Conservation (phyloP, 176 grass and related monocot species). For the Aegilops longissima region DNA sequence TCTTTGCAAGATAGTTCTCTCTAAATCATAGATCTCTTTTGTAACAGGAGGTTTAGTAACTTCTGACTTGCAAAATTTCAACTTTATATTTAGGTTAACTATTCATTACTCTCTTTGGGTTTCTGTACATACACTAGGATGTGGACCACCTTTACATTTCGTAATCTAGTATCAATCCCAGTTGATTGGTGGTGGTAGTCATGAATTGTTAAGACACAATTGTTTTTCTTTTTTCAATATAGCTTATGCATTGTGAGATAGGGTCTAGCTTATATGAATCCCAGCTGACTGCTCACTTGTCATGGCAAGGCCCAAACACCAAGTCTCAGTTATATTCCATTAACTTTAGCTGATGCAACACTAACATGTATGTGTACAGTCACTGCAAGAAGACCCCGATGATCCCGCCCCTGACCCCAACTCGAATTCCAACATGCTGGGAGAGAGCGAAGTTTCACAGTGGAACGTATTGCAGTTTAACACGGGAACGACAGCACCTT, state of each 20-base stretch:
- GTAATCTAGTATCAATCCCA: background rate
- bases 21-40: background rate
- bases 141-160: background rate
- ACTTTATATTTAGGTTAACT: background rate
- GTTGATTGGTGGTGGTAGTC: background rate
- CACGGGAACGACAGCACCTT: slow-evolving; percentile 79
- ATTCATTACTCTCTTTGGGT: background rate
- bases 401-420: slow-evolving; percentile 42
- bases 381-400: slow-evolving; percentile 63
- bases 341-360: slow-evolving; percentile 21
- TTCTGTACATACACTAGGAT: slow-evolving; percentile 17
- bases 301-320: background rate
- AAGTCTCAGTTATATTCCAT: slow-evolving; percentile 4
- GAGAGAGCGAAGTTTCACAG: slow-evolving; percentile 80
- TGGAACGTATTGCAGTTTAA: slow-evolving; percentile 98
- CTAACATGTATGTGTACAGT: slow-evolving; percentile 51
- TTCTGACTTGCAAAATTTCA: background rate
- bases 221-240: background rate
- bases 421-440: slow-evolving; percentile 45
- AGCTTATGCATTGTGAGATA: slow-evolving; percentile 16
- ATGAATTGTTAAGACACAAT: background rate
- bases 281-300: background rate
- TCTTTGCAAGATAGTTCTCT: background rate
- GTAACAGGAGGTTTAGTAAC: background rate
- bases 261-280: background rate